A percentile compares a stretch with the other conserved stretches of the same genome.
phyloP scores from a whole-genome alignment of 208 protist species.

The Entamoeba histolytica region DNA sequence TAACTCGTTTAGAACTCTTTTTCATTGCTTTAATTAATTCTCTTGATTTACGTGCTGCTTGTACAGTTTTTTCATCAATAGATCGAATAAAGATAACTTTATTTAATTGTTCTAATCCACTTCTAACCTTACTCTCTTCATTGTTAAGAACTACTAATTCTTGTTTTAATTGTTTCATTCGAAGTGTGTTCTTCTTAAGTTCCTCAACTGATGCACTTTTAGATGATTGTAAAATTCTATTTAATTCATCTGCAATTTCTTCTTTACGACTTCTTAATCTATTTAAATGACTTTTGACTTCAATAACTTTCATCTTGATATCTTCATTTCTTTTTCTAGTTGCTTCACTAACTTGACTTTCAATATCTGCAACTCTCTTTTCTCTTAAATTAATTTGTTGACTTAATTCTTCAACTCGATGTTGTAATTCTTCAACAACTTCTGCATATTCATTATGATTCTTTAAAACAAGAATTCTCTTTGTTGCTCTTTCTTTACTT shows the following conservation, averaged over 20 bases:
- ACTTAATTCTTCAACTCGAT: not conserved
- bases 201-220: not conserved
- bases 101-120: not conserved
- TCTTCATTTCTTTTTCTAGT: not conserved
- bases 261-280: not conserved
- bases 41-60: not conserved
- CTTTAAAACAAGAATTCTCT: not conserved
- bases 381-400: not conserved
- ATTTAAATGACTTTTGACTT: not conserved
- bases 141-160: not conserved
- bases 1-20: not conserved
- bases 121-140: not conserved
- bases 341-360: not conserved
- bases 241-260: not conserved
- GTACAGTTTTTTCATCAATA: not conserved
- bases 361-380: not conserved
- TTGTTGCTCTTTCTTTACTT: not conserved
- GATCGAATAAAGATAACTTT: not conserved
- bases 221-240: not conserved
- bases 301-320: not conserved
- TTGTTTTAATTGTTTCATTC: not conserved
- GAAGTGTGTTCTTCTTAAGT: not conserved
- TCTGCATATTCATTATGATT: not conserved
- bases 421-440: not conserved
- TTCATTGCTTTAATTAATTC: not conserved